Base-by-base conservation (phyloP, 176 grass and related monocot genomes). In the Tillandsia leiboldiana region DNA sequence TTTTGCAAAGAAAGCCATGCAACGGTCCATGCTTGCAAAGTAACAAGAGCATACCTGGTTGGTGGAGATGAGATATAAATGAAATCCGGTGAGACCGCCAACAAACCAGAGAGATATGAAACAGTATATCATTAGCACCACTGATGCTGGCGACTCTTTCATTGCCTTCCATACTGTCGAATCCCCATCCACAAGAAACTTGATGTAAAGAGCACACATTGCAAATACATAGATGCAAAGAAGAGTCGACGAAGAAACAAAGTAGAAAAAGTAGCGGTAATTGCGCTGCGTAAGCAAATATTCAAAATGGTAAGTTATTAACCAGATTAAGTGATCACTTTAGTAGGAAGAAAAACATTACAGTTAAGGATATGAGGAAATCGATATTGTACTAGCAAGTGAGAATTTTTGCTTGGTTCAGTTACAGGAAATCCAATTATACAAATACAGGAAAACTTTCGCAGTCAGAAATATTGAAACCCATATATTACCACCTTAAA, bases 41-140 rank as follows among this genome's bases (percentile, higher is more conserved):
- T 23, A 61, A 20, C 15, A n/a, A 69, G 56, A 12, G 59, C 72
- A 80, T 28, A 91, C 89, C 85, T 91, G 83, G 57, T 88, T 88
- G 50, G 82, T 83, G 12, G 68, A 73, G 53, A 91, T 85, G 54
- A 91, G 89, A 52, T 91, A 91, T 18, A 83, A 83, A 79, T 91
- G 85, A 49, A 85, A 91, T 50, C 85, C 85, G 53, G 89, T 91
- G 70, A 88, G 89, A 83, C 76, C 84, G 70, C 89, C 89, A 9
- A 91, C 89, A 24, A 91, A 85, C 79, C 85, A 91, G 63, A 87
- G 84, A 64, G 70, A 87, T 74, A 91, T 22, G 68, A 91, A 91
- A 83, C 85, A 91, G 53, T 91, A 91, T 83, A 75, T 83, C 89
- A 91, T 91, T 9, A 91, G 63, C 66, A 77, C 76, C 54, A 91